Percentiles rank a stretch among this genome's conserved stretches.
These are phyloP conservation scores for Diutina scorzettiae DNA, from an alignment of 1,139 yeast genomes.

Conservation along the genomic window DNA sequence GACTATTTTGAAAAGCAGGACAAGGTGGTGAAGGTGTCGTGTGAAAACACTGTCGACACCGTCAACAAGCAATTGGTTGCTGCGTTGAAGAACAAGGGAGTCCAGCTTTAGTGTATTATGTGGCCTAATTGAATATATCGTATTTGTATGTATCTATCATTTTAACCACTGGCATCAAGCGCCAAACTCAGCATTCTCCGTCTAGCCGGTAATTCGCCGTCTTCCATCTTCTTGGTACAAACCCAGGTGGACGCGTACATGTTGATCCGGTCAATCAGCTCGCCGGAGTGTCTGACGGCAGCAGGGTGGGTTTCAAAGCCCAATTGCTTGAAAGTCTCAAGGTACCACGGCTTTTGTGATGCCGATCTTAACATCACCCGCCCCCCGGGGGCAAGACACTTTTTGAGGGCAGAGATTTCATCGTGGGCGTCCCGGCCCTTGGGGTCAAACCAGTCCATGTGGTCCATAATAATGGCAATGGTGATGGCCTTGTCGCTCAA, in stretches of 20 bases:
- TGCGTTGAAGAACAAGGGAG: slow-evolving; percentile 39
- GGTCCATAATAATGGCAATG: slow-evolving; percentile 80
- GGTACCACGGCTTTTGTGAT: slow-evolving; percentile 67
- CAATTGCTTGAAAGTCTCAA: slow-evolving; percentile 47
- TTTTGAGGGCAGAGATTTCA: slow-evolving; percentile 54
- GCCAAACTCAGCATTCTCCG: slow-evolving; percentile 5
- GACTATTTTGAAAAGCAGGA: slow-evolving; percentile 66
- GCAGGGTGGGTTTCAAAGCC: slow-evolving; percentile 64
- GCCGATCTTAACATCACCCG: slow-evolving; percentile 72
- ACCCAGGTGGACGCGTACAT: slow-evolving; percentile 90
- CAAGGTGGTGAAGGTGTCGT: slow-evolving; percentile 67
- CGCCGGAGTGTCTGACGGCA: slow-evolving; percentile 50
- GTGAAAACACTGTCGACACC: slow-evolving; percentile 69
- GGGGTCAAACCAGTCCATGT: slow-evolving; percentile 84
- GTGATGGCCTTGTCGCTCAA: slow-evolving; percentile 51
- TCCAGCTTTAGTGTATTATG: too few relatives aligned
- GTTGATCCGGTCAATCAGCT: slow-evolving; percentile 65
- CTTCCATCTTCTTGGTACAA: slow-evolving; percentile 38
- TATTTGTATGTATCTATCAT: too few relatives aligned
- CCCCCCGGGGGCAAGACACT: slow-evolving; percentile 56
- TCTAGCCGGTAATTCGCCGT: not conserved
- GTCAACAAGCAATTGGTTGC: slow-evolving; percentile 64
- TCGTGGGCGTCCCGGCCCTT: slow-evolving; percentile 47
- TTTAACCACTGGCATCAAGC: slow-evolving; percentile 1
- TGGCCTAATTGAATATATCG: too few relatives aligned